Base-by-base conservation (phyloP, 495 filamentous ascomycete genomes). In the Aspergillus egyptiacus region DNA sequence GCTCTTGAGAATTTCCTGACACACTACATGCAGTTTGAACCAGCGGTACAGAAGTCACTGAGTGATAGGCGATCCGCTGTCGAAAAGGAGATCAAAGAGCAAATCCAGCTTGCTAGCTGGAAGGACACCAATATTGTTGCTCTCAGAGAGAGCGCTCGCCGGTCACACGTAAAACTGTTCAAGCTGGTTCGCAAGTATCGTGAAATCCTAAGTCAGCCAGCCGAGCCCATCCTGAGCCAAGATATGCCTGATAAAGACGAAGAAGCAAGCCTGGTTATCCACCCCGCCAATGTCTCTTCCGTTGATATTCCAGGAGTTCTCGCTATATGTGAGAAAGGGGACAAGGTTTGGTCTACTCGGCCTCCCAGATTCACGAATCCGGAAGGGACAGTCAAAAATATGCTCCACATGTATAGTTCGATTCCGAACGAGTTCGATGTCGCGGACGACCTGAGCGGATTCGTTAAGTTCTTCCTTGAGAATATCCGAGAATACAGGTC, bases 101-200 rank as follows among this genome's bases (percentile, higher is more conserved):
- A 96, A 23, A 75, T 97, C 17, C 76, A 91, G 24, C 66, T 97
- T 48, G 87, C 89, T 2, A 95, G 87, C 60, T 97, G 94, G 94
- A 93, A 94, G 59, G 94, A 97, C 56, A 95, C 85, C 18, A 97
- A 95, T 53, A 91, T 99, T 42, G 81, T 85, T 45, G 85, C 88
- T 6, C 68, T 99, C 31, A 75, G 80, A 58, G 90, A 95, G 50
- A 96, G 90, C 64, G 88, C 93, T 2, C 80, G 83, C 59, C 81
- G 85, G 47, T 96, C 91, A 6, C 94, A 97, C 61, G 79, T 85
- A 54, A 96, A 94, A 62, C 74, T 99, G 8, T 91, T 94, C 66
- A 91, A 88, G 57, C 68, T 94, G 22, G 87, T 99, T 41, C 77
- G 87, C 39, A 95, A 94, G 67, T 97, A 94, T 62, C 76, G 93